Percentiles rank a stretch among this genome's conserved stretches.
phyloP scores from a whole-genome alignment of 768 basidiomycete species.

The Mycena amicta region DNA sequence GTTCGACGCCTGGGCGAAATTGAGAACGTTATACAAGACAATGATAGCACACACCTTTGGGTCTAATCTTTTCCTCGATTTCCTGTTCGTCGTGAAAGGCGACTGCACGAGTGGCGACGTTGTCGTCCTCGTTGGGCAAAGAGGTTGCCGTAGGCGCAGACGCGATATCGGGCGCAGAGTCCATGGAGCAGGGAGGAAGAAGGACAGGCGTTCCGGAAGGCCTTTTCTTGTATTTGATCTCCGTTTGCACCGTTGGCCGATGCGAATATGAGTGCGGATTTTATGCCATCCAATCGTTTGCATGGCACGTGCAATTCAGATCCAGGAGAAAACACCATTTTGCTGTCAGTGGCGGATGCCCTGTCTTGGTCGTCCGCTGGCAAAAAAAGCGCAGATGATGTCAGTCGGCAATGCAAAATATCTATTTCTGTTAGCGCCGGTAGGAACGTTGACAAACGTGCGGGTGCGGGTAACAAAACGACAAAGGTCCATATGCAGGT shows the following conservation, averaged over 20 bases:
- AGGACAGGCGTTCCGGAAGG: background rate
- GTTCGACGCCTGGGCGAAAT: slow-evolving; percentile 35
- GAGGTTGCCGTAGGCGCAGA: slow-evolving; percentile 2
- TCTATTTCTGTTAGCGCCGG: background rate
- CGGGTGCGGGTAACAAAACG: background rate
- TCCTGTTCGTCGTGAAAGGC: slow-evolving; percentile 49
- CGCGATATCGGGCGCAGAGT: background rate
- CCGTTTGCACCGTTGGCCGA: background rate
- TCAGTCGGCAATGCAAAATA: background rate
- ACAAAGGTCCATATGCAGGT: background rate
- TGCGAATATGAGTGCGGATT: background rate
- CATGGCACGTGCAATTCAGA: background rate
- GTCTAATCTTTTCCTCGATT: slow-evolving; percentile 48
- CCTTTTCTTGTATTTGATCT: slow-evolving; percentile 3
- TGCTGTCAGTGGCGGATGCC: background rate
- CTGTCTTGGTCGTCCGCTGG: background rate
- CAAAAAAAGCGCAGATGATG: background rate
- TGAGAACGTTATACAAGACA: slow-evolving; percentile 5
- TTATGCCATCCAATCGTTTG: slow-evolving; percentile 12
- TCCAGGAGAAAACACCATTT: background rate
- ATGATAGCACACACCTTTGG: slow-evolving; percentile 42
- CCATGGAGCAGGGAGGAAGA: slow-evolving; percentile 6
- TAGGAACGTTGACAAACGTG: background rate
- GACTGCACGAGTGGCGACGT: slow-evolving; percentile 45
- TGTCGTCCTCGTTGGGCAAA: slow-evolving; percentile 34